Percentiles rank a stretch among this genome's conserved stretches.
phyloP scores from a whole-genome alignment of 2,329 filamentous ascomycete genomes.

The Xylaria sp. region DNA sequence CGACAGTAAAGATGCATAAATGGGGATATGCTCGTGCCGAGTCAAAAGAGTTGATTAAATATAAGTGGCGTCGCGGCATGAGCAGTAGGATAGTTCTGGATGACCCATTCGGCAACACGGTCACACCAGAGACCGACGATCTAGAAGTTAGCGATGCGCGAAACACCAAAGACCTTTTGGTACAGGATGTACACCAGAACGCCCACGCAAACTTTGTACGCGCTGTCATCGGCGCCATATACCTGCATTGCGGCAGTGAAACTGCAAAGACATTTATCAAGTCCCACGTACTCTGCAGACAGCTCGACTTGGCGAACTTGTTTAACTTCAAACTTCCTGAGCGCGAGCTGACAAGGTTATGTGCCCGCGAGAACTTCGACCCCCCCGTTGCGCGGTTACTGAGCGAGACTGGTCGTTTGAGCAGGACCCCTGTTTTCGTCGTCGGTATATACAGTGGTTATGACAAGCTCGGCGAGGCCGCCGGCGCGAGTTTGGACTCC shows the following conservation, averaged over 20 bases:
- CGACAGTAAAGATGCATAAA: constrained; percentile 52
- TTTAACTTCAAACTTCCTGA: constrained; percentile 88
- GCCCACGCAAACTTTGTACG: constrained; percentile 81
- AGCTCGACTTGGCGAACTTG: constrained; percentile 75
- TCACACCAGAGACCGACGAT: constrained; percentile 29
- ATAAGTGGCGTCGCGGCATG: constrained; percentile 69
- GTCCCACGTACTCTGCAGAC: constrained; percentile 81
- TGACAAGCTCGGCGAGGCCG: constrained; percentile 92
- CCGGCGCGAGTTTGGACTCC: constrained; percentile 76
- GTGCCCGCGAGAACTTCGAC: constrained; percentile 88
- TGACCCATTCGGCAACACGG: constrained; percentile 80
- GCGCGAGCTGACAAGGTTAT: constrained; percentile 81
- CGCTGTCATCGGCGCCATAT: constrained; percentile 82
- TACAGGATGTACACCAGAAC: constrained; percentile 30
- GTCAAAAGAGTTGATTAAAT: constrained; percentile 50
- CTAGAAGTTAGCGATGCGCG: constrained; percentile 31
- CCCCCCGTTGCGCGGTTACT: constrained; percentile 84
- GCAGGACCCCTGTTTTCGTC: constrained; percentile 86
- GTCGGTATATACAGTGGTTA: constrained; percentile 91
- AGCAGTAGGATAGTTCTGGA: constrained; percentile 81
- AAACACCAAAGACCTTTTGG: constrained; percentile 34
- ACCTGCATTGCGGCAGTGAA: constrained; percentile 80
- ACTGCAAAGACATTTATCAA: constrained; percentile 83
- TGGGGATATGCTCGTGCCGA: constrained; percentile 62
- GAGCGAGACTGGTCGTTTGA: constrained; percentile 86